Conservation (phyloP, 2,329 filamentous ascomycete genomes). For the Fusarium sterilihyphosum region DNA sequence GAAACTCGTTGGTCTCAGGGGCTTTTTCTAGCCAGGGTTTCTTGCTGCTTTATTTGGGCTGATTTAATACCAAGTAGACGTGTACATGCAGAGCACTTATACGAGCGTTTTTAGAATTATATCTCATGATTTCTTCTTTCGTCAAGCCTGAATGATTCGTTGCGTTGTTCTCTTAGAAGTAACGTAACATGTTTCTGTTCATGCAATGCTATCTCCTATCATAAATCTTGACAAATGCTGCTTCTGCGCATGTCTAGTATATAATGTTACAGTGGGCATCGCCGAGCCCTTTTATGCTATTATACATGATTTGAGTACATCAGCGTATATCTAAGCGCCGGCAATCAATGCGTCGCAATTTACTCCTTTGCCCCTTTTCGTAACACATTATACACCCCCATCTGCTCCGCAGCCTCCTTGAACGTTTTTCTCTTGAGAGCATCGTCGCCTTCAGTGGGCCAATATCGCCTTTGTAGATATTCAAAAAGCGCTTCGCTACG, state of each 20-base stretch:
- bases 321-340: constrained; percentile 10
- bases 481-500: constrained; percentile 54
- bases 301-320: constrained; percentile 4
- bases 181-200: not conserved
- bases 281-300: constrained; percentile 3
- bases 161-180: not conserved
- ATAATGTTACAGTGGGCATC: constrained; percentile 1
- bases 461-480: constrained; percentile 53
- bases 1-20: constrained; percentile 9
- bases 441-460: constrained; percentile 43
- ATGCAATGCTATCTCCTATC: not conserved
- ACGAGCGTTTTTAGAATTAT: not conserved
- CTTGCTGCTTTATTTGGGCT: constrained; percentile 11
- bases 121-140: not conserved
- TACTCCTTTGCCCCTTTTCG: constrained; percentile 26
- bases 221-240: constrained; percentile 3
- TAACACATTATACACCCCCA: constrained; percentile 55
- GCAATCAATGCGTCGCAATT: constrained; percentile 2
- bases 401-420: constrained; percentile 51
- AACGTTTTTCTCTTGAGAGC: constrained; percentile 42
- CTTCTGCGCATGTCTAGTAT: constrained; percentile 5
- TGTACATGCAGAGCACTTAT: not conserved
- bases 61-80: not conserved
- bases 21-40: not conserved
- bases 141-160: not conserved